Evolutionary conservation across 176 grass and related monocot genomes (phyloP), one percentile per base, ranked within the genome.

Genomic region (Hsuehochloa calcarea): DNA sequence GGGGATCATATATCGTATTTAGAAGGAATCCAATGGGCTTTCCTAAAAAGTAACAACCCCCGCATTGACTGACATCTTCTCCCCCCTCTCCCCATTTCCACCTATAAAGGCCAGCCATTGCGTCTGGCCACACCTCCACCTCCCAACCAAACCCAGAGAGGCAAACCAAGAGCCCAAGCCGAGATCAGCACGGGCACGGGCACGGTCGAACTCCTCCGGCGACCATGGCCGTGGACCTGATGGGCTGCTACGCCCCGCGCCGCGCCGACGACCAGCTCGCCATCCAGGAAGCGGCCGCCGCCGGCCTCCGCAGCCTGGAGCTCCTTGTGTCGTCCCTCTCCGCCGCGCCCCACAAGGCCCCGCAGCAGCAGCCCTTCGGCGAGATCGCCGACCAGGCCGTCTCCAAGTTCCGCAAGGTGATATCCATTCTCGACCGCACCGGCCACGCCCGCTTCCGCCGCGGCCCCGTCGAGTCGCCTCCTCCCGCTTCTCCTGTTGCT

Each of bases 371-470:
- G 46, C 87, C 94, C 34, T 89, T 94, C 68, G 87, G 89, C 0
- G 93, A 98, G 91, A 98, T 98, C 69, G 89, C 93, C 0, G 96
- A 95, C 76, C 89, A 92, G 87, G 92, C 91, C 46, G 87, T 98
- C 68, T 93, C 93, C 44, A 95, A 85, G 91, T 95, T 95, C 68
- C 91, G 91, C 71, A 98, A 94, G 88, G 93, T 95, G 25, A 98
- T 98, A 50, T 93, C 91, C 38, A 91, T 95, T 72, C 93, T 98
- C 1, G 93, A 98, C 82, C 96, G 96, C 72, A 95, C 91, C 29
- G 96, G 96, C 51, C 96, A 98, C 72, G 96, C 96, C 17, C 96
- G 96, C n/a, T 98, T 98, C 91, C 85, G 93, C 38, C 93, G 93
- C 44, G 93, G 91, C 3, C 93, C 93, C 6, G 68, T 87, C 13